Percentiles rank a stretch among this genome's conserved stretches.
phyloP scores from a whole-genome alignment of 768 basidiomycete genomes.

The Lyophyllum semitale region DNA sequence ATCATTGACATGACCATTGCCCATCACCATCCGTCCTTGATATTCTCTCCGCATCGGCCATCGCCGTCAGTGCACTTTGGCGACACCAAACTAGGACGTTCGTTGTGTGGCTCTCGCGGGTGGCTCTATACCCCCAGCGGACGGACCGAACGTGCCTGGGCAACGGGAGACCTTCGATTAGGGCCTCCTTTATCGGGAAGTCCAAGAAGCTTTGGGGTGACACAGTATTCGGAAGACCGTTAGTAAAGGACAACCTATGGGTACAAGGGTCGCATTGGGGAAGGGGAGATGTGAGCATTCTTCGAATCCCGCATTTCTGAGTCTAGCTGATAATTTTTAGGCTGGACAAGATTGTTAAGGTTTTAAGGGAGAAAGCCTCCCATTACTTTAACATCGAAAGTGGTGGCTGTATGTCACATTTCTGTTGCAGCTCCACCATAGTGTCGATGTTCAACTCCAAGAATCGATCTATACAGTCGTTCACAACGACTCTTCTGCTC shows the following conservation, averaged over 20 bases:
- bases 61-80: too few species aligned
- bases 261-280: slow-evolving; percentile 63
- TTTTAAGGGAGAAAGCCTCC: slow-evolving; percentile 73
- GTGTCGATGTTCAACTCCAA: too few species aligned
- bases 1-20: too few species aligned
- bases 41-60: too few species aligned
- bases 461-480: too few species aligned
- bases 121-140: slow-evolving; percentile 77
- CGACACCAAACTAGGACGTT: too few species aligned
- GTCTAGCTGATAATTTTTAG: slow-evolving; percentile 28
- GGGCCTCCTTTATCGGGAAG: slow-evolving; percentile 84
- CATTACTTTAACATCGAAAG: slow-evolving; percentile 54
- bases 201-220: slow-evolving; percentile 65
- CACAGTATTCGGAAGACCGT: slow-evolving; percentile 71
- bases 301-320: neutral
- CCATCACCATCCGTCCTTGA: too few species aligned
- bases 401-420: too few species aligned
- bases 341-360: slow-evolving; percentile 72
- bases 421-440: too few species aligned
- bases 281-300: slow-evolving; percentile 62
- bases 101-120: too few species aligned
- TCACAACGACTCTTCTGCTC: too few species aligned
- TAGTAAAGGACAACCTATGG: slow-evolving; percentile 61
- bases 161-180: slow-evolving; percentile 66
- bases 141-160: slow-evolving; percentile 62